These are phyloP conservation scores for Candida maltosa DNA, from an alignment of 805 yeast species.

Conservation along the genomic window DNA sequence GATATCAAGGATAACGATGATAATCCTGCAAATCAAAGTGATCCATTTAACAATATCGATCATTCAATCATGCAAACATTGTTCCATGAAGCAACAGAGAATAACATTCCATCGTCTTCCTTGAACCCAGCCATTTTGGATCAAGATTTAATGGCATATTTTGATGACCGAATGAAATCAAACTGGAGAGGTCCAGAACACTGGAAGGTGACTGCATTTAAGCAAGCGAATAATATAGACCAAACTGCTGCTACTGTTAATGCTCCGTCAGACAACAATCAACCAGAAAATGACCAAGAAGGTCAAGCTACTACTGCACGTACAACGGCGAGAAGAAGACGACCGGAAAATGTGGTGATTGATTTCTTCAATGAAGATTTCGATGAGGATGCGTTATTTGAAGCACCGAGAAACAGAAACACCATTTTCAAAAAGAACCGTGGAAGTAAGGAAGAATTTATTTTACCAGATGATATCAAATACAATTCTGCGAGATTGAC, in stretches of 20 bases:
- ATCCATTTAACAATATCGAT: slow-evolving; percentile 10
- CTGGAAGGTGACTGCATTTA: slow-evolving; percentile 76
- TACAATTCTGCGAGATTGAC: slow-evolving; percentile 69
- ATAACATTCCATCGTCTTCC: slow-evolving; percentile 8
- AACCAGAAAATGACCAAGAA: slow-evolving; percentile 1
- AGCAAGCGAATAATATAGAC: slow-evolving; percentile 32
- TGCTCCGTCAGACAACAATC: too few relatives aligned
- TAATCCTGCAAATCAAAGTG: slow-evolving; percentile 6
- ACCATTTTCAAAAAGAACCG: slow-evolving; percentile 11
- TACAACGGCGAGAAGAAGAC: slow-evolving; percentile 5
- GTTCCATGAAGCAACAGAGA: slow-evolving; percentile 9
- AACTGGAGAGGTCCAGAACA: slow-evolving; percentile 92
- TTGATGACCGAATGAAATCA: slow-evolving; percentile 64
- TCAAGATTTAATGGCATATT: slow-evolving; percentile 71
- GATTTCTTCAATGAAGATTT: slow-evolving; percentile 31
- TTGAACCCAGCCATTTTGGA: slow-evolving; percentile 40
- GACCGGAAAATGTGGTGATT: slow-evolving; percentile 21
- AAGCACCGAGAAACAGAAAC: slow-evolving; percentile 22
- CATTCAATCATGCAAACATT: slow-evolving; percentile 10
- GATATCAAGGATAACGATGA: slow-evolving; percentile 7
- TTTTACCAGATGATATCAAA: slow-evolving; percentile 70
- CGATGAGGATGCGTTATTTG: slow-evolving; percentile 32
- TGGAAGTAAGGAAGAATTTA: slow-evolving; percentile 22
- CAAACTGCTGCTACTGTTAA: too few relatives aligned
- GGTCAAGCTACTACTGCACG: not conserved